Evolutionary conservation across 2,329 filamentous ascomycete genomes (phyloP).

Genomic region (Zymoseptoria brevis): DNA sequence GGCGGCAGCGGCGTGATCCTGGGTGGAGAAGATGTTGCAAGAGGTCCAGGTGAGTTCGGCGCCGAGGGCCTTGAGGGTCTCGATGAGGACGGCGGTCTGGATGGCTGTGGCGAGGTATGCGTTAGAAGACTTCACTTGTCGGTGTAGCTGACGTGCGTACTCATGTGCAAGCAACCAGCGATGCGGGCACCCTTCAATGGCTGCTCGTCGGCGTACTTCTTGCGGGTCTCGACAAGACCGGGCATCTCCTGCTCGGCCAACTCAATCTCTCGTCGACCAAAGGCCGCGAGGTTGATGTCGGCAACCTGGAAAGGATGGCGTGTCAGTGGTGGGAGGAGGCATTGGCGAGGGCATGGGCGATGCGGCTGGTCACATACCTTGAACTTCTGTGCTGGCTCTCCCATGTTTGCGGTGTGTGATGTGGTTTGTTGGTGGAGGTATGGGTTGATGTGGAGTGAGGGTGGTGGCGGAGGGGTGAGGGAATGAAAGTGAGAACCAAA

Average conservation of each 20-base stretch:
- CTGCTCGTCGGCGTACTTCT: conserved; percentile 87
- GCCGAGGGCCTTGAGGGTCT: conserved; percentile 89
- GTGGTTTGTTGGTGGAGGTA: conserved; percentile 6
- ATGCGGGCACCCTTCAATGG: conserved; percentile 91
- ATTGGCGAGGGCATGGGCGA: not conserved
- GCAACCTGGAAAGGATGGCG: conserved; percentile 53
- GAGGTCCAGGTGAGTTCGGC: conserved; percentile 98
- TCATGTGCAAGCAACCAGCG: conserved; percentile 98
- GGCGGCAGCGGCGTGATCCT: conserved; percentile 95
- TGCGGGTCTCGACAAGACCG: conserved; percentile 89
- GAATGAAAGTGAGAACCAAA: not conserved
- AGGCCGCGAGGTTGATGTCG: conserved; percentile 92
- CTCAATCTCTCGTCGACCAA: conserved; percentile 98
- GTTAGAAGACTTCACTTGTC: not conserved
- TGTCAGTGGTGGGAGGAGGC: not conserved
- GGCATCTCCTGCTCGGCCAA: conserved; percentile 90
- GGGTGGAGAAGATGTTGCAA: conserved; percentile 99
- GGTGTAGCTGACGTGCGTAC: conserved; percentile 37
- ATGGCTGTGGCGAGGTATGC: conserved; percentile 52
- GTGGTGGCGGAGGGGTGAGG: conserved; percentile 7
- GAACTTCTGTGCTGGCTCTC: conserved; percentile 82
- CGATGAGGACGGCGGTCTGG: conserved; percentile 98
- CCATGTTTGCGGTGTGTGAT: conserved; percentile 41
- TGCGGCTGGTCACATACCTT: conserved; percentile 45
- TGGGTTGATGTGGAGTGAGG: conserved; percentile 10